Base-by-base conservation (phyloP, 1,284 basidiomycete genomes). In the Malassezia sympodialis region DNA sequence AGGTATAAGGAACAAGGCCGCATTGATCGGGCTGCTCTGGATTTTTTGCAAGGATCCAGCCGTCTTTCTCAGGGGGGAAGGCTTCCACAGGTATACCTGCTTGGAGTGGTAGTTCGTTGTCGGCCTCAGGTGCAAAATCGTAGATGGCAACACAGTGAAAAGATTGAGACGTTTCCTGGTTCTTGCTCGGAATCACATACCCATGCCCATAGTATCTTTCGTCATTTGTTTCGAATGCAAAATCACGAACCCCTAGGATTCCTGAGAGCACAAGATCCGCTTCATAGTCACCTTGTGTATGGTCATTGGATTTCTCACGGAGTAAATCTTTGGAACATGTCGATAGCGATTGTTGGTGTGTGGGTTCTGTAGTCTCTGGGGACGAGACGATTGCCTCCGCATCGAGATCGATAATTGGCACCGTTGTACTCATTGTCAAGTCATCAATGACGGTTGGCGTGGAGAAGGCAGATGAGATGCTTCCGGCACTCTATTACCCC, bases 61-160 rank as follows among this genome's bases (percentile, higher is more conserved):
- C 55, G 8, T 30, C 55, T 14, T 50, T 37, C 14, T 47, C 26
- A 8, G 10, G 26, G 11, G 19, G 41, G 8, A 48, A 30, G 7
- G 46, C 17, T 17, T 48, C 45, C 14, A 57, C 42, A 8, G 45
- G 44, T 24, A 26, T 24, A 11, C 55, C 55, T 19, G 44, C 50
- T 10, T 45, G 30, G n/a, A 57, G 49, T 39, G 43, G 51, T 30
- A 57, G 44, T 34, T 57, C 55, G 37, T 57, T 57, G 39, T 39
- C 44, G 7, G 55, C 51, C 23, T 57, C 55, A 17, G 55, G 49
- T 12, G 12, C 8, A 21, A 57, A 57, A 27, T 52, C 50, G 37
- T 57, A 57, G 24, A 56, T 21, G 15, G 37, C 54, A n/a, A 51
- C 24, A 19, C 39, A 46, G 21, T 39, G 14, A 1, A 28, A n/a